Evolutionary conservation across 164 flowering plant species (phyloP).

Genomic region (Kalanchoe fedtschenkoi): DNA sequence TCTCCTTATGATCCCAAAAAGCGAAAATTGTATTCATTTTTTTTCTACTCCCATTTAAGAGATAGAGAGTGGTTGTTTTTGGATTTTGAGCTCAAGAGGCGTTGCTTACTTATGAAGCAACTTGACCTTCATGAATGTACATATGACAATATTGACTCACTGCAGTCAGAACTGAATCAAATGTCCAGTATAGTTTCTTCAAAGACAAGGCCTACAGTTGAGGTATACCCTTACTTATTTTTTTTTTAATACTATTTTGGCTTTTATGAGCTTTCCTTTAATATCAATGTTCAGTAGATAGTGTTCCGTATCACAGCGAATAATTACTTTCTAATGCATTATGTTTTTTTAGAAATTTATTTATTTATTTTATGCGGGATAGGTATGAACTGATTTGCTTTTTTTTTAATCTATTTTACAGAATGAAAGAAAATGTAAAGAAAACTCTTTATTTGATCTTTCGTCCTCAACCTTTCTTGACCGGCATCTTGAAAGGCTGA

Average conservation of each 20-base stretch:
- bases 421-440: constrained; percentile 1
- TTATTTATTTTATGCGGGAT: background rate
- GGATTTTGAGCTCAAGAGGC: constrained; percentile 35
- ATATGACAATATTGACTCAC: constrained; percentile 44
- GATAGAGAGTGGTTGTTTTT: constrained; percentile 47
- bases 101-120: constrained; percentile 38
- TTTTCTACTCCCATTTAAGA: constrained; percentile 38
- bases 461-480: constrained; percentile 54
- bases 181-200: constrained; percentile 15
- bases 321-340: background rate
- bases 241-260: background rate
- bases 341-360: background rate
- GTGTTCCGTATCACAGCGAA: background rate
- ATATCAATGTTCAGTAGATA: background rate
- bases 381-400: constrained; percentile 8
- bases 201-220: constrained; percentile 14
- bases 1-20: constrained; percentile 28
- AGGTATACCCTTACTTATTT: constrained; percentile 28
- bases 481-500: constrained; percentile 66
- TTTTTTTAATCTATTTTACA: background rate
- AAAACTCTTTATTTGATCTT: constrained; percentile 28
- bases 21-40: constrained; percentile 53
- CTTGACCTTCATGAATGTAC: constrained; percentile 77
- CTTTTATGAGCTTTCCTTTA: background rate
- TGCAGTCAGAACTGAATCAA: constrained; percentile 29